Evolutionary conservation across 2,329 filamentous ascomycete species (phyloP).

Genomic region (Mycosphaerella arachidis): DNA sequence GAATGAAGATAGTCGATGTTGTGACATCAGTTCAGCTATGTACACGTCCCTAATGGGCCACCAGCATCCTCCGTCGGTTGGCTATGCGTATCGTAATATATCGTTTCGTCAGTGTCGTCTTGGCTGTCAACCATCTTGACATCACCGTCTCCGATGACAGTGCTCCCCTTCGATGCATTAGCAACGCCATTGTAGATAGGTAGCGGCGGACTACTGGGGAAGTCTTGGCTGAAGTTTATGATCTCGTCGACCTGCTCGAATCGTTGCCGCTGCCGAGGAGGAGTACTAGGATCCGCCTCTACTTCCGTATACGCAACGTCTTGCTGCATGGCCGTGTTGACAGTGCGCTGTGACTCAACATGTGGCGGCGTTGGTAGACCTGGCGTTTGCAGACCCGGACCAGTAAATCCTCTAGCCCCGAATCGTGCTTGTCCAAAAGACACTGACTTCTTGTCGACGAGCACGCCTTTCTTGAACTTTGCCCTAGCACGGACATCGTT

Average conservation of each 20-base stretch:
- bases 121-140: not conserved
- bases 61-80: not conserved
- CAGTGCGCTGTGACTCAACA: not conserved
- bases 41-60: not conserved
- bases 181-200: not conserved
- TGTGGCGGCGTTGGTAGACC: not conserved
- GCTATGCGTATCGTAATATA: not conserved
- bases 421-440: not conserved
- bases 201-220: not conserved
- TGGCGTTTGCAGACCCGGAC: not conserved
- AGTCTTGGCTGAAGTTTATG: not conserved
- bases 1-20: not conserved
- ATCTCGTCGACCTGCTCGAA: not conserved
- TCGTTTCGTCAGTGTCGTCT: not conserved
- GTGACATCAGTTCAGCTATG: not conserved
- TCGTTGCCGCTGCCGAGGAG: not conserved
- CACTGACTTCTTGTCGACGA: constrained; percentile 8
- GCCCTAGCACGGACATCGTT: constrained; percentile 64
- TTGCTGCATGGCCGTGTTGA: not conserved
- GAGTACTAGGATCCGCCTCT: not conserved
- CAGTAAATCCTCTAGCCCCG: not conserved
- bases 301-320: not conserved
- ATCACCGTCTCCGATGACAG: not conserved
- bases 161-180: not conserved
- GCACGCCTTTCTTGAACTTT: constrained; percentile 30